Base-by-base conservation (phyloP, 306 rosid species). In the Inga laurina region DNA sequence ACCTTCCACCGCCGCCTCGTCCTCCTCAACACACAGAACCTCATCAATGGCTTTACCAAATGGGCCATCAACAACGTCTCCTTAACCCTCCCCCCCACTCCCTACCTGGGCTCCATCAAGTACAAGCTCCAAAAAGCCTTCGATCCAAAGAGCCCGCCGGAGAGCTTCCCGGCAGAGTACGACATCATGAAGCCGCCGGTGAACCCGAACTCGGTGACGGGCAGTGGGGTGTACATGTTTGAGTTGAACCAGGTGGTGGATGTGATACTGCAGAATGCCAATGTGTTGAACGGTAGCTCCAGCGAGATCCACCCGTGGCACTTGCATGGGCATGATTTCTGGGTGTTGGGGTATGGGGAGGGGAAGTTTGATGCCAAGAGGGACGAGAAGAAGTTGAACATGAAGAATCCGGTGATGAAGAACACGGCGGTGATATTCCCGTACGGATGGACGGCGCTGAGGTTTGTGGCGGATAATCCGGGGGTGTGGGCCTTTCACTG, bases 401-500 rank as follows among this genome's bases (percentile, higher is more conserved):
- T 91, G 76, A 85, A 85, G 62, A 90, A 93, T 34, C 97, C 97
- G 14, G 94, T 94, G 1, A n/a, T 91, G 85, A 71, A 83, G 77
- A 91, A 93, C 74, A 89, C 91, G 9, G 93, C 78, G 5, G 91
- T 86, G 34, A 81, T 93, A 1, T 91, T 93, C 80, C 95, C 97
- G 0, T 81, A 76, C 43, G 96, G 96, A 10, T 93, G 96, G 96
- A 91, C 92, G 34, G 96, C 94, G 56, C 68, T 91, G 14, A 72
- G 94, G 51, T 93, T 89, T 30, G 84, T 77, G 74, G 89, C 93
- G 0, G 94, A 93, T 22, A 93, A 93, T 75, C 94, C 94, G 0
- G 94, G 94, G 22, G 96, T 87, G 39, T 93, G 96, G 97, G 86
- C 94, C 0, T 93, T 93, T 39, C 97, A 93, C 65, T 93, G 97